These are phyloP conservation scores for Cutaneotrichosporon sp. DNA, from an alignment of 1,284 basidiomycete species.

Conservation along the genomic window DNA sequence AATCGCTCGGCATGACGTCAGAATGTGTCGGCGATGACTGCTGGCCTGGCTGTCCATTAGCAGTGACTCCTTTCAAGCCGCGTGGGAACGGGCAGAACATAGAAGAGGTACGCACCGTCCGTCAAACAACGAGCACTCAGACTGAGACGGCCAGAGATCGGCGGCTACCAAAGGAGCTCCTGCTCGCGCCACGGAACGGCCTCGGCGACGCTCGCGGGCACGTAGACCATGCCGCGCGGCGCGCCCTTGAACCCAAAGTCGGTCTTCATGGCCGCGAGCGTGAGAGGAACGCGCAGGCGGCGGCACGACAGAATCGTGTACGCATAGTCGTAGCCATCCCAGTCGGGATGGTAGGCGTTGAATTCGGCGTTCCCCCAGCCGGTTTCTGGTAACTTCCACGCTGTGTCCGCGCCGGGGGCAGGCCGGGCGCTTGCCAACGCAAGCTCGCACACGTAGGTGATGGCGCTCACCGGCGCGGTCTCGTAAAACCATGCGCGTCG, in stretches of 20 bases:
- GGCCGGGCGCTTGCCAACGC: background rate
- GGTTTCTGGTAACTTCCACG: conserved; percentile 5
- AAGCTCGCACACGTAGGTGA: conserved; percentile 24
- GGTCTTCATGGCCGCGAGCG: conserved; percentile 10
- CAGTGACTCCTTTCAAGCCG: no score
- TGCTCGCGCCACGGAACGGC: conserved; percentile 17
- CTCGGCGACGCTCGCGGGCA: conserved; percentile 11
- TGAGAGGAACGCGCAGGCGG: conserved; percentile 8
- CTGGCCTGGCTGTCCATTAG: no score
- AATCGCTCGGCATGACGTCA: no score
- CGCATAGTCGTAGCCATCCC: conserved; percentile 21
- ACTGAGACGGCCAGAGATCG: no score
- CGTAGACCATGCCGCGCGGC: conserved; percentile 25
- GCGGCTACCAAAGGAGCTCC: conserved; percentile 20
- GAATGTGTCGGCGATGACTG: no score
- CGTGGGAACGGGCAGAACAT: no score
- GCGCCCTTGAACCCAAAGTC: conserved; percentile 17
- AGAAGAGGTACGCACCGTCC: no score
- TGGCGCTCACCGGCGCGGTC: conserved; percentile 15
- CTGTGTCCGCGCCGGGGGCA: background rate
- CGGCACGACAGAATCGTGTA: conserved; percentile 18
- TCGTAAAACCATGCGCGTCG: conserved; percentile 27
- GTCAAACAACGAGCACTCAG: no score
- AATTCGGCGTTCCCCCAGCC: conserved; percentile 19
- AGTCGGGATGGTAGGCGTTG: conserved; percentile 17